Percentiles rank a stretch among this genome's conserved stretches.
Evolutionary conservation across 1,139 yeast species (phyloP).

Genomic region (Geotrichum aggregatum): DNA sequence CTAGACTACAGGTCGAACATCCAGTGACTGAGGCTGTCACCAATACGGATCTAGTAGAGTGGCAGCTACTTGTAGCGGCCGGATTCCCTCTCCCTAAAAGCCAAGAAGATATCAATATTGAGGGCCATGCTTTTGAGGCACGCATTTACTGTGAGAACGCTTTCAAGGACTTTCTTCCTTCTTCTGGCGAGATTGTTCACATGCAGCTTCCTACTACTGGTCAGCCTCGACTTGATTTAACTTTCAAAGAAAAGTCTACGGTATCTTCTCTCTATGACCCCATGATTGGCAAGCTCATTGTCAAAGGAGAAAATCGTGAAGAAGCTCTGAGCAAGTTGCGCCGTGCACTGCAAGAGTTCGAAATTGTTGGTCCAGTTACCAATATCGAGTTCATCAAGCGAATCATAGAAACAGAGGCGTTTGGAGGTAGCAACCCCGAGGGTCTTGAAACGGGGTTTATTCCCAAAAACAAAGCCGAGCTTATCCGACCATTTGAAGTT

Average conservation of each 20-base stretch:
- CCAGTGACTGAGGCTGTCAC: conserved; percentile 78
- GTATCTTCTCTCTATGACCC: conserved; percentile 39
- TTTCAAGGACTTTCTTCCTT: conserved; percentile 36
- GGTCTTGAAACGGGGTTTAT: conserved; percentile 39
- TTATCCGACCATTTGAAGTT: conserved; percentile 25
- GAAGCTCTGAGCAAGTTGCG: conserved; percentile 36
- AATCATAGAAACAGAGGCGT: conserved; percentile 31
- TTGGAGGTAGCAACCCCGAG: conserved; percentile 33
- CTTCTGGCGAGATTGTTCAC: conserved; percentile 36
- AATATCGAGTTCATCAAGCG: conserved; percentile 37
- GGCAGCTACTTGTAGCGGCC: conserved; percentile 90
- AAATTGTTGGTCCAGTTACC: conserved; percentile 39
- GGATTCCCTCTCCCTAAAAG: conserved; percentile 46
- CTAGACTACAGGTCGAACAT: conserved; percentile 61
- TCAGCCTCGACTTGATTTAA: conserved; percentile 34
- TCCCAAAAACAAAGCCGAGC: conserved; percentile 31
- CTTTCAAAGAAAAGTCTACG: conserved; percentile 33
- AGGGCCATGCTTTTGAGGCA: conserved; percentile 38
- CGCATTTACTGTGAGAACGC: conserved; percentile 39
- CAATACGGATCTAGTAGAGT: conserved; percentile 88
- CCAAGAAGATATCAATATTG: conserved; percentile 34
- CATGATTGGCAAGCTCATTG: conserved; percentile 40
- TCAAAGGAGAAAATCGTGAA: conserved; percentile 33
- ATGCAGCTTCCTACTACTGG: conserved; percentile 32
- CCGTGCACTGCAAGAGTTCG: conserved; percentile 34